Conservation (phyloP, 495 filamentous ascomycete genomes). For the Tirmania nivea region DNA sequence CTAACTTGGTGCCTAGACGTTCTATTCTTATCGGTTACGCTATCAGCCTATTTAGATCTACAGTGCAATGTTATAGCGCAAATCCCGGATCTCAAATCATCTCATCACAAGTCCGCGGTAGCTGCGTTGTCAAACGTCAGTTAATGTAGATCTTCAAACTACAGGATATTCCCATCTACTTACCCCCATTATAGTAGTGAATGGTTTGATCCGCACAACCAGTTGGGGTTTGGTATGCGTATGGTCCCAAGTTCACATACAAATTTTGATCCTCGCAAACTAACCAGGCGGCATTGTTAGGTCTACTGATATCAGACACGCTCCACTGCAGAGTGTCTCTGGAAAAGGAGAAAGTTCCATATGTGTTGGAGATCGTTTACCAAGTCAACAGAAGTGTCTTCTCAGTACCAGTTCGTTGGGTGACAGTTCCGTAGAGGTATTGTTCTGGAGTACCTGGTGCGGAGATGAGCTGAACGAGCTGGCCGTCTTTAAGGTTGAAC, state of each 20-base stretch:
- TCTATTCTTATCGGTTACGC: no score
- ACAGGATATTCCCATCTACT: neutral
- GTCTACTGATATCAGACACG: slow-evolving; percentile 26
- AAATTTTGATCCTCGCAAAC: slow-evolving; percentile 32
- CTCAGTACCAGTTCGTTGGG: slow-evolving; percentile 6
- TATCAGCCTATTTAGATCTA: no score
- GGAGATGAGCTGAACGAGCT: slow-evolving; percentile 29
- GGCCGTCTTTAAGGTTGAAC: slow-evolving; percentile 33
- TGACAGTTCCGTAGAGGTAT: slow-evolving; percentile 23
- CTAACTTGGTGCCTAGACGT: no score
- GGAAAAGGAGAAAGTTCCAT: slow-evolving; percentile 34
- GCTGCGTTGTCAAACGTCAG: neutral
- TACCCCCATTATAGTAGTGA: slow-evolving; percentile 17
- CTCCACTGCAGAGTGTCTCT: slow-evolving; percentile 37
- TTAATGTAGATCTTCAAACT: neutral
- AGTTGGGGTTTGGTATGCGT: slow-evolving; percentile 32
- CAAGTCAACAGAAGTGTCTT: slow-evolving; percentile 23
- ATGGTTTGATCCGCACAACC: slow-evolving; percentile 37
- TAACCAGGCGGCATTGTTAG: slow-evolving; percentile 36
- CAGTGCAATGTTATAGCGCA: no score
- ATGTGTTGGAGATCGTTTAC: slow-evolving; percentile 29
- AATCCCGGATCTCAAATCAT: neutral
- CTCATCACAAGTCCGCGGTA: slow-evolving; percentile 15
- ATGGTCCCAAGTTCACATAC: slow-evolving; percentile 39
- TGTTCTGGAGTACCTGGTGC: slow-evolving; percentile 11